Evolutionary conservation across 306 rosid species (phyloP).

Genomic region (Pyrus pyrifolia): DNA sequence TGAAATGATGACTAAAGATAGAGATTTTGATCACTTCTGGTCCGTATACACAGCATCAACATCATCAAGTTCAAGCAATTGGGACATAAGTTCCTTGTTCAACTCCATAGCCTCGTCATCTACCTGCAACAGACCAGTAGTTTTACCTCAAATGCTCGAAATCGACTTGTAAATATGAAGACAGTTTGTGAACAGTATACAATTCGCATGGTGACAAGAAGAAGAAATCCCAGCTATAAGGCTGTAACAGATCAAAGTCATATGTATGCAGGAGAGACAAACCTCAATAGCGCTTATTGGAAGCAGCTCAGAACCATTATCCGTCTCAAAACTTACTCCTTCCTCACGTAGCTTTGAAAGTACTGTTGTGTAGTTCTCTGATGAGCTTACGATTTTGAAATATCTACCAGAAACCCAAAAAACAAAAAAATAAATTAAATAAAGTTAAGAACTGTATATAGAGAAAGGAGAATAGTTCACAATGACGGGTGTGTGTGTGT

Average conservation of each 20-base stretch:
- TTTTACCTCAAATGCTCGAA: background rate
- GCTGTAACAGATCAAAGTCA: background rate
- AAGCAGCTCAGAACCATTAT: constrained; percentile 88
- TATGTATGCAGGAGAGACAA: constrained; percentile 11
- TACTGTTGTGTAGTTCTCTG: constrained; percentile 68
- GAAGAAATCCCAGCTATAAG: constrained; percentile 1
- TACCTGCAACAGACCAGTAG: constrained; percentile 48
- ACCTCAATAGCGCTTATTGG: constrained; percentile 72
- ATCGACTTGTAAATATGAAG: background rate
- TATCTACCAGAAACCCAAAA: constrained; percentile 43
- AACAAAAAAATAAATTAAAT: background rate
- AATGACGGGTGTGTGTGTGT: too few relatives aligned
- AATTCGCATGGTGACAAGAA: background rate
- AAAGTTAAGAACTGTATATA: constrained; percentile 4
- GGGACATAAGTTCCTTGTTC: constrained; percentile 76
- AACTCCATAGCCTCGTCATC: constrained; percentile 89
- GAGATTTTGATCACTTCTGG: constrained; percentile 45
- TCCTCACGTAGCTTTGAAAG: constrained; percentile 66
- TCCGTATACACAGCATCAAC: constrained; percentile 94
- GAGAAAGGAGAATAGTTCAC: background rate
- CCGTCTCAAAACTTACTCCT: constrained; percentile 73
- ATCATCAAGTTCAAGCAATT: constrained; percentile 88
- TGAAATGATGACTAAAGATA: constrained; percentile 17
- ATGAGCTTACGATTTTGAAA: constrained; percentile 72
- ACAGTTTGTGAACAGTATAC: background rate